Base-by-base conservation (phyloP, 192 early-diverging fungal genomes). In the Backusella westeae region DNA sequence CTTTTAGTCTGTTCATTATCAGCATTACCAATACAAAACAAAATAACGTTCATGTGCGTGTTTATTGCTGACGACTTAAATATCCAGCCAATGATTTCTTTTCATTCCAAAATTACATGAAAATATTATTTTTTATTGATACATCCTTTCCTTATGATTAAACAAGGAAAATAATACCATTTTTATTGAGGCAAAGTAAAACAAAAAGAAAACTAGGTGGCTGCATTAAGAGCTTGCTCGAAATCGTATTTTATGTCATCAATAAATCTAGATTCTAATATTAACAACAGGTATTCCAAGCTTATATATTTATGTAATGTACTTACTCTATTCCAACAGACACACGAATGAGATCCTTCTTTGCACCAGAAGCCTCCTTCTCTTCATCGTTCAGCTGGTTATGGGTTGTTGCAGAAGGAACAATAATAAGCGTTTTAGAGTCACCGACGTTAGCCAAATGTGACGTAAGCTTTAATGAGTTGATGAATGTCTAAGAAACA, bases 361-460 rank as follows among this genome's bases (percentile, higher is more conserved):
- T 91, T 6, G 94, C 93, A 72, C 96, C 95, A 7, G 89, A 80
- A 4, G 89, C 74, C 10, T 80, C 34, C 78, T 95, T 93, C 84
- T 98, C 96, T 39, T 90, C 89, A 72, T 93, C 90, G 4, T 86
- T 87, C 46, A 98, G 82, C 82, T 96, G 96, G 79, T 93, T 92
- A 81, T 98, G 95, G 7, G 95, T 98, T 4, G 95, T 97, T 29
- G 86, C 76, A 14, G 93, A 85, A 6, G 96, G 94, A 69, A 94
- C 92, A 73, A 96, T 95, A 36, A 93, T 93, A 38, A 98, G 86
- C 6, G 95, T 97, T 77, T 94, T 90, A 6, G 93, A 88, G 82
- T 98, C 96, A 63, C 96, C 96, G 23, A 98, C 94, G 73, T 98
- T 98, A 63, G 96, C 96, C 23, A 98, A 82, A 81, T 97, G 94